phyloP scores from a whole-genome alignment of 768 basidiomycete genomes.

The Russula compacta region DNA sequence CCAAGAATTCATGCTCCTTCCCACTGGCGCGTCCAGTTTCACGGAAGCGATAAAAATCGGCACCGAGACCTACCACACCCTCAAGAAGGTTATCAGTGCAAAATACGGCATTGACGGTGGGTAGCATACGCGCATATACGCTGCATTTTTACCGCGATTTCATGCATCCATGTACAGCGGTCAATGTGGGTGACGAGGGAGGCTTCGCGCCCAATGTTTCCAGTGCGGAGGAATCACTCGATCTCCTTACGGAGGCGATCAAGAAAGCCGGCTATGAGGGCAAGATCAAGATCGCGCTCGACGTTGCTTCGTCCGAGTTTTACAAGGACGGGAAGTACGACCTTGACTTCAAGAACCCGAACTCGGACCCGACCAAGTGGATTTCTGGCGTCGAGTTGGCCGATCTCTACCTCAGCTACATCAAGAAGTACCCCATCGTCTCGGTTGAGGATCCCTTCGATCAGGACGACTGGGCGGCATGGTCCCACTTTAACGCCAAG shows the following conservation, averaged over 20 bases:
- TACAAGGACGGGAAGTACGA: conserved; percentile 99
- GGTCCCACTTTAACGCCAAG: conserved; percentile 80
- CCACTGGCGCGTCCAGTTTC: conserved; percentile 86
- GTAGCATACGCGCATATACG: conserved; percentile 22
- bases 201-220: conserved; percentile 98
- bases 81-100: conserved; percentile 98
- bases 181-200: conserved; percentile 99
- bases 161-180: conserved; percentile 44
- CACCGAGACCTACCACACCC: conserved; percentile 93
- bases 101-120: conserved; percentile 98
- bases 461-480: conserved; percentile 99
- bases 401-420: conserved; percentile 77
- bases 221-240: conserved; percentile 95
- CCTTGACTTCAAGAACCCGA: conserved; percentile 98
- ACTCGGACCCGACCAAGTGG: conserved; percentile 96
- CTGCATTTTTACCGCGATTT: conserved; percentile 13
- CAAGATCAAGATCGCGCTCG: conserved; percentile 97
- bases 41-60: conserved; percentile 98
- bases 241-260: conserved; percentile 92
- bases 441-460: conserved; percentile 98
- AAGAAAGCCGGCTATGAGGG: conserved; percentile 97
- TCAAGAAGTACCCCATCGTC: conserved; percentile 92
- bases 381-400: conserved; percentile 89
- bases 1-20: conserved; percentile 99
- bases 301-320: conserved; percentile 98